phyloP scores from a whole-genome alignment of 2,329 filamentous ascomycete genomes.

The Fusarium sp. region DNA sequence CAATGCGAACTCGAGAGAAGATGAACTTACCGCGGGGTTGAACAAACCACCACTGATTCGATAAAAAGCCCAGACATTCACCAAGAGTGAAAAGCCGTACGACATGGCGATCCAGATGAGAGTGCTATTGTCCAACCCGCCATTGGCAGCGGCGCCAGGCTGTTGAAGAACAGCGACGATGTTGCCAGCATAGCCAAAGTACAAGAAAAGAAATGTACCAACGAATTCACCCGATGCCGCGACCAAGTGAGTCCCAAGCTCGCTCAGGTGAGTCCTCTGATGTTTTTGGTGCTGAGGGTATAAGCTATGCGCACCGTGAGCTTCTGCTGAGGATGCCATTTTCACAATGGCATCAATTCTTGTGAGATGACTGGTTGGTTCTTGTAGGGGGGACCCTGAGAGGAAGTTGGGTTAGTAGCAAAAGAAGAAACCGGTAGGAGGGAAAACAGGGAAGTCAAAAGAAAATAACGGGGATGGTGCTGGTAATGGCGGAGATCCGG shows the following conservation, averaged over 20 bases:
- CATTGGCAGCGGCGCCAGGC: constrained; percentile 18
- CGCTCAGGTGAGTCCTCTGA: constrained; percentile 27
- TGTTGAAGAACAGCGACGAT: constrained; percentile 36
- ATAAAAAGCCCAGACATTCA: constrained; percentile 68
- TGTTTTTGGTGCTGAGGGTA: constrained; percentile 2
- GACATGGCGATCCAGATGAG: constrained; percentile 39
- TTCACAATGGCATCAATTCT: neutral
- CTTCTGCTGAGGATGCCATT: constrained; percentile 21
- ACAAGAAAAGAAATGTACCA: constrained; percentile 44
- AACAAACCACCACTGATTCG: constrained; percentile 63
- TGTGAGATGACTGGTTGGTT: neutral
- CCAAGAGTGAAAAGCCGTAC: constrained; percentile 55
- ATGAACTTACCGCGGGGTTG: constrained; percentile 51
- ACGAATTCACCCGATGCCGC: constrained; percentile 42
- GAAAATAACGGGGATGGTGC: neutral
- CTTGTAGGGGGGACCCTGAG: neutral
- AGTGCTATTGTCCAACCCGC: constrained; percentile 31
- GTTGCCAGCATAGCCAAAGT: constrained; percentile 46
- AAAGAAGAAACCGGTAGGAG: neutral
- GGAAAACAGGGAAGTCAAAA: constrained; percentile 18
- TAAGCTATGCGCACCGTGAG: neutral
- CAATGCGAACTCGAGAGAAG: rapidly evolving
- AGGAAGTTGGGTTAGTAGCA: neutral
- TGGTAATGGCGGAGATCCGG: neutral
- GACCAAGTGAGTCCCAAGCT: constrained; percentile 36